phyloP scores from a whole-genome alignment of 192 early-diverging fungal species.

The Kappamyces sp. region DNA sequence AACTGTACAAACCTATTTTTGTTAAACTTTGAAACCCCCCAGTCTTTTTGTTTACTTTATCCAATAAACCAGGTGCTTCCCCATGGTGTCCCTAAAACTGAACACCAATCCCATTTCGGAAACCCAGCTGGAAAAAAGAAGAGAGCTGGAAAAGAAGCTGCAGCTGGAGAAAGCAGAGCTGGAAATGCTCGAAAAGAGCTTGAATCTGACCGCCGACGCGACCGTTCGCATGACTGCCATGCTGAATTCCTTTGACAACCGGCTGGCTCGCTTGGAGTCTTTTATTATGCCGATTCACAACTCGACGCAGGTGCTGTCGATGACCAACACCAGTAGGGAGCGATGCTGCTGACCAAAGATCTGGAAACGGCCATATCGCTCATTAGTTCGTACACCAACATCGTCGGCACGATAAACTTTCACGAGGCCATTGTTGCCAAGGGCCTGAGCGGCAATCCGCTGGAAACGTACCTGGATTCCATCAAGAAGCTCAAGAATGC shows the following conservation, averaged over 20 bases:
- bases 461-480: conserved; percentile 54
- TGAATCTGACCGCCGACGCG: conserved; percentile 40
- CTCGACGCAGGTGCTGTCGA: conserved; percentile 65
- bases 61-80: too few relatives aligned
- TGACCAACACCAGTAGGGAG: not conserved
- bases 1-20: too few relatives aligned
- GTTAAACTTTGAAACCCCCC: too few relatives aligned
- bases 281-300: conserved; percentile 78
- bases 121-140: conserved; percentile 11
- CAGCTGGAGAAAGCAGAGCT: conserved; percentile 46
- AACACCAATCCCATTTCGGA: conserved; percentile 11
- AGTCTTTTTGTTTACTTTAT: too few relatives aligned
- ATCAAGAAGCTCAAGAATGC: conserved; percentile 50
- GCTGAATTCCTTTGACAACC: conserved; percentile 68
- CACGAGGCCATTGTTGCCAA: conserved; percentile 18
- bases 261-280: conserved; percentile 63
- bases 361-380: conserved; percentile 2
- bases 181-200: conserved; percentile 44
- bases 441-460: conserved; percentile 47
- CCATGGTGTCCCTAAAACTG: not conserved
- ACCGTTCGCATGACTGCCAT: conserved; percentile 56
- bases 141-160: conserved; percentile 16
- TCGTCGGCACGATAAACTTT: not conserved
- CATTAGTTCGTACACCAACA: conserved; percentile 2
- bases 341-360: conserved; percentile 1